Percentiles rank a stretch among this genome's conserved stretches.
Conservation (phyloP, 352 stramenopile species). For the Halophytophthora batemanensis region DNA sequence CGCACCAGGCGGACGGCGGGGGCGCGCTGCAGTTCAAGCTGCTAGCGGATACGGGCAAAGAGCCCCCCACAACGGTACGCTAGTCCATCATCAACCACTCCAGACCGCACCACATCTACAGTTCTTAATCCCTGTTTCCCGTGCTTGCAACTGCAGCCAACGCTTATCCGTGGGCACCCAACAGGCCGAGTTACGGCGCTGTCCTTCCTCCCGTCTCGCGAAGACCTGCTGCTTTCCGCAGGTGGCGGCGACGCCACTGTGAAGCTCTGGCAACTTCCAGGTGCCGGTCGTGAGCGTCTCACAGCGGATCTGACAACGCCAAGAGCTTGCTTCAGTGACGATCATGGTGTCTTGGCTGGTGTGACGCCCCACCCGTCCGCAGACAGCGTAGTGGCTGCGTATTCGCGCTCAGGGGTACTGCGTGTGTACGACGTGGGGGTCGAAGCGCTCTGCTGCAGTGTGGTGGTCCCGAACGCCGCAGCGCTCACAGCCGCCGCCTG, state of each 20-base stretch:
- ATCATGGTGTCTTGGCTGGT: constrained; percentile 24
- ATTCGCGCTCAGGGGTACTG: constrained; percentile 33
- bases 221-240: constrained; percentile 48
- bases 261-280: constrained; percentile 61
- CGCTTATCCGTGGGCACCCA: constrained; percentile 58
- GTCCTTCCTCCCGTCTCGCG: constrained; percentile 55
- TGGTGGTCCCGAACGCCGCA: constrained; percentile 9
- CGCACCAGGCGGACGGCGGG: constrained; percentile 60
- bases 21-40: constrained; percentile 62
- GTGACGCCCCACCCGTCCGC: constrained; percentile 61
- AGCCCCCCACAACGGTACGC: constrained; percentile 13
- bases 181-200: constrained; percentile 57
- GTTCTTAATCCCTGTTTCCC: too few species aligned
- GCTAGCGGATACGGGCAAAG: constrained; percentile 37
- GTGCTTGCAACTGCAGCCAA: constrained; percentile 23
- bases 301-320: constrained; percentile 27
- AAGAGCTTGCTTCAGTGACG: constrained; percentile 10
- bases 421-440: constrained; percentile 44
- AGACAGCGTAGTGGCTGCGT: constrained; percentile 37
- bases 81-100: too few species aligned
- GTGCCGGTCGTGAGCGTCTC: constrained; percentile 6
- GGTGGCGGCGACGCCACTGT: constrained; percentile 47
- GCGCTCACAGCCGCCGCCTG: constrained; percentile 40
- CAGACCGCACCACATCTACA: too few species aligned
- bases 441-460: constrained; percentile 22